These are phyloP conservation scores for Globisporangium apiculatum DNA, from an alignment of 352 stramenopile species.

Conservation along the genomic window DNA sequence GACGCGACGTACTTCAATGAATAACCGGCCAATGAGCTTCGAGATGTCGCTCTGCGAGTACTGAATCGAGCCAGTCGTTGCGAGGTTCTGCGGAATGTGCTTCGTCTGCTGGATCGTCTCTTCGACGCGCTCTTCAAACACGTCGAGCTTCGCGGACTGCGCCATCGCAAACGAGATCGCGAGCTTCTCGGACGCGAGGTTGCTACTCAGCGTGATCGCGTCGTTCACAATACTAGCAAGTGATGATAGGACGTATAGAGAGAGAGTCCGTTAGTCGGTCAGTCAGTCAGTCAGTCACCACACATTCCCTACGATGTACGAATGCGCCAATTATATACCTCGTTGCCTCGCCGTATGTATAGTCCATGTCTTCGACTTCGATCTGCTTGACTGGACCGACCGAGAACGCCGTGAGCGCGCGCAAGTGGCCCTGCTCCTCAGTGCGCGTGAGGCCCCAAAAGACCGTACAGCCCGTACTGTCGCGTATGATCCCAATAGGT, in stretches of 20 bases:
- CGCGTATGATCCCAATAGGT: too few species aligned
- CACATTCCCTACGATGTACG: not conserved
- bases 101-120: conserved; percentile 84
- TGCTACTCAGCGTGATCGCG: conserved; percentile 77
- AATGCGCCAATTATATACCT: conserved; percentile 11
- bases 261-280: not conserved
- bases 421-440: conserved; percentile 74
- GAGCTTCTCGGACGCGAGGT: conserved; percentile 85
- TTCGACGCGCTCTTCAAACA: conserved; percentile 89
- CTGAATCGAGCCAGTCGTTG: conserved; percentile 82
- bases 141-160: conserved; percentile 90
- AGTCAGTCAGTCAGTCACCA: too few species aligned
- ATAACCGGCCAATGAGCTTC: conserved; percentile 87
- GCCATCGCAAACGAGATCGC: conserved; percentile 90
- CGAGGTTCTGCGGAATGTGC: conserved; percentile 87
- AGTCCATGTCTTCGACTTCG: conserved; percentile 89
- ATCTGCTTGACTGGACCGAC: conserved; percentile 71
- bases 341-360: conserved; percentile 66
- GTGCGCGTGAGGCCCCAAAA: conserved; percentile 85
- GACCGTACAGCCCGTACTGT: conserved; percentile 77
- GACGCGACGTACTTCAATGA: conserved; percentile 57
- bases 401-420: conserved; percentile 49
- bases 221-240: conserved; percentile 58
- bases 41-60: conserved; percentile 90
- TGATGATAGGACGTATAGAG: not conserved